These are phyloP conservation scores for Yamadazyma songkhlaensis DNA, from an alignment of 1,139 yeast species.

Conservation along the genomic window DNA sequence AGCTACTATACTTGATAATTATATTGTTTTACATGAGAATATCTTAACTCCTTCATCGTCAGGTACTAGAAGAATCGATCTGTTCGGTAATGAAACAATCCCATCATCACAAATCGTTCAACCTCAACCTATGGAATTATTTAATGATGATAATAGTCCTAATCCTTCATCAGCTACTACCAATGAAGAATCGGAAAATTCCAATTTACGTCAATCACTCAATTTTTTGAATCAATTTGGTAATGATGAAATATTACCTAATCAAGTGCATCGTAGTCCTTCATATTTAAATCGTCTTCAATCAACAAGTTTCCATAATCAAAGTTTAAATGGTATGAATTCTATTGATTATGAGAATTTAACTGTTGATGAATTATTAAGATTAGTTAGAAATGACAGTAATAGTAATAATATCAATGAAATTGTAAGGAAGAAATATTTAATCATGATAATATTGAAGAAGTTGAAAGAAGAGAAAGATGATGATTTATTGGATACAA, in stretches of 20 bases:
- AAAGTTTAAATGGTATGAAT: background rate
- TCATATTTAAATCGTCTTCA: background rate
- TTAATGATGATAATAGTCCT: no score
- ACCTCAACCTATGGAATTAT: background rate
- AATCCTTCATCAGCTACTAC: no score
- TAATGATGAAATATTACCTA: conserved; percentile 10
- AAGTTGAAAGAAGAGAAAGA: conserved; percentile 41
- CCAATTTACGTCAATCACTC: background rate
- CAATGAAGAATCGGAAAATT: conserved; percentile 2
- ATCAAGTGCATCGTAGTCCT: no score
- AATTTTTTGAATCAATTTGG: conserved; percentile 14
- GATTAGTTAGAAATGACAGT: conserved; percentile 24
- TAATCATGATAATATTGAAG: conserved; percentile 35
- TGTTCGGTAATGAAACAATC: background rate
- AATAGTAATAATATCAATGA: conserved; percentile 3
- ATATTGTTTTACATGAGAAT: conserved; percentile 45
- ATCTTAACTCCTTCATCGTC: conserved; percentile 27
- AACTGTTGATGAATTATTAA: conserved; percentile 37
- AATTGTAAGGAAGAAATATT: conserved; percentile 30
- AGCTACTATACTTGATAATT: conserved; percentile 89
- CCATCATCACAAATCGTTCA: background rate
- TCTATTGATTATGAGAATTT: conserved; percentile 41
- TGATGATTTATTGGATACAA: conserved; percentile 32
- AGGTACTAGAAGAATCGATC: conserved; percentile 20
- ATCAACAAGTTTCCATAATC: background rate